Percentiles rank a stretch among this genome's conserved stretches.
Evolutionary conservation across 805 yeast genomes (phyloP).

Genomic region (Maudiozyma pseudohumilis): DNA sequence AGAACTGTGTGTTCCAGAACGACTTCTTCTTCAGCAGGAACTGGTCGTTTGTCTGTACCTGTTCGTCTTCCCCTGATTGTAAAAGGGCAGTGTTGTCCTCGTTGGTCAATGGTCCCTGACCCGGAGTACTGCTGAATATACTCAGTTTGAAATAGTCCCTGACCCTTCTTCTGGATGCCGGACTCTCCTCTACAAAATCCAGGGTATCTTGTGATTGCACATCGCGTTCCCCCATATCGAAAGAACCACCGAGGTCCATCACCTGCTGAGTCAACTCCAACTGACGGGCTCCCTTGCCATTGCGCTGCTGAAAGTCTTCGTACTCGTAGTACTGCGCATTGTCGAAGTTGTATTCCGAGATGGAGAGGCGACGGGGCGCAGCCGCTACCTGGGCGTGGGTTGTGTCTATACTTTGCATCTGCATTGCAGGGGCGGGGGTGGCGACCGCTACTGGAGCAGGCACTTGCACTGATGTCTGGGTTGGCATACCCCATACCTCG

Average conservation of each 20-base stretch:
- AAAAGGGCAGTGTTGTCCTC: slow-evolving; percentile 3
- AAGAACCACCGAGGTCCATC: slow-evolving; percentile 4
- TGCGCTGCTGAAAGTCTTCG: slow-evolving; percentile 24
- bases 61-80: background rate
- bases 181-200: background rate
- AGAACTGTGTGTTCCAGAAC: slow-evolving; percentile 18
- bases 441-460: too few species aligned
- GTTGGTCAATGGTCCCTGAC: slow-evolving; percentile 5
- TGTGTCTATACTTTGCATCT: background rate
- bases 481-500: background rate
- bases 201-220: background rate
- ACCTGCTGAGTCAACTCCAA: slow-evolving; percentile 3
- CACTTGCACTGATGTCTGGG: too few species aligned
- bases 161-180: slow-evolving; percentile 10
- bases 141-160: slow-evolving; percentile 24
- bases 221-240: slow-evolving; percentile 2
- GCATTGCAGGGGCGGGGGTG: too few species aligned
- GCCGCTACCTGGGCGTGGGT: slow-evolving; percentile 4
- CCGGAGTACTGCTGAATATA: slow-evolving; percentile 11
- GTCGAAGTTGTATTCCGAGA: slow-evolving; percentile 22
- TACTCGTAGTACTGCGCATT: slow-evolving; percentile 25
- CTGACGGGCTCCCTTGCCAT: too few species aligned
- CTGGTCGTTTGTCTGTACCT: slow-evolving; percentile 6
- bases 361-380: slow-evolving; percentile 26
- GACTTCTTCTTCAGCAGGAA: slow-evolving; percentile 17